Conservation (phyloP, 1,139 yeast genomes). For the Yamadazyma oceani region DNA sequence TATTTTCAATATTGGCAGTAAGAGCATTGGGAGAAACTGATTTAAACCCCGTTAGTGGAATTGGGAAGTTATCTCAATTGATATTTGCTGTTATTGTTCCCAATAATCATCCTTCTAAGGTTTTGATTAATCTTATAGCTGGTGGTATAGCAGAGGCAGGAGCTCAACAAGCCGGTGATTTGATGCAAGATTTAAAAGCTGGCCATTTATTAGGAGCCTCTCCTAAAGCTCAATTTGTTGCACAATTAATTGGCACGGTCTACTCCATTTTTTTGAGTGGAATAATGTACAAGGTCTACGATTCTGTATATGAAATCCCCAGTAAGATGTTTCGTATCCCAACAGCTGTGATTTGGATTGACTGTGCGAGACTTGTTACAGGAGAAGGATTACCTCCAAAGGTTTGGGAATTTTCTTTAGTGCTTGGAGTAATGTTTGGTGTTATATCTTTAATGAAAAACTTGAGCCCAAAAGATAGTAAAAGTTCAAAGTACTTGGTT, state of each 20-base stretch:
- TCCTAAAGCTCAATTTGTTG: conserved; percentile 86
- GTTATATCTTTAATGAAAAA: conserved; percentile 66
- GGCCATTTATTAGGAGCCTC: conserved; percentile 92
- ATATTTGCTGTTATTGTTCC: conserved; percentile 85
- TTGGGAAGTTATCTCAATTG: conserved; percentile 89
- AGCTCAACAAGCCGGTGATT: conserved; percentile 97
- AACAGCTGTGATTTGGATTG: conserved; percentile 95
- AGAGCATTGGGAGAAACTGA: conserved; percentile 97
- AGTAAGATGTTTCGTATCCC: conserved; percentile 81
- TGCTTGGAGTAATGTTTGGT: conserved; percentile 70
- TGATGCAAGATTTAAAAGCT: conserved; percentile 95
- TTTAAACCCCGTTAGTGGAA: conserved; percentile 94
- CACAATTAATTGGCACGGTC: conserved; percentile 82
- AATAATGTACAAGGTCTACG: conserved; percentile 79
- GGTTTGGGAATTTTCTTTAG: conserved; percentile 63
- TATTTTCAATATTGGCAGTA: conserved; percentile 83
- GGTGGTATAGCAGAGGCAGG: conserved; percentile 99
- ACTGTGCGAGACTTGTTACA: conserved; percentile 88
- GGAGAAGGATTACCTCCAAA: conserved; percentile 88
- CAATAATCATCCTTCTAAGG: conserved; percentile 70
- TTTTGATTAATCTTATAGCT: conserved; percentile 82
- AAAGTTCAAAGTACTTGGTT: conserved; percentile 42
- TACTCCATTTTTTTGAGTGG: conserved; percentile 83
- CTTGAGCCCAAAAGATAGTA: conserved; percentile 39
- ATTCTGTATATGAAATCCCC: conserved; percentile 80